Percentiles rank a stretch among this genome's conserved stretches.
Conservation (phyloP, 2,329 filamentous ascomycete genomes). For the Colletotrichum agaves region DNA sequence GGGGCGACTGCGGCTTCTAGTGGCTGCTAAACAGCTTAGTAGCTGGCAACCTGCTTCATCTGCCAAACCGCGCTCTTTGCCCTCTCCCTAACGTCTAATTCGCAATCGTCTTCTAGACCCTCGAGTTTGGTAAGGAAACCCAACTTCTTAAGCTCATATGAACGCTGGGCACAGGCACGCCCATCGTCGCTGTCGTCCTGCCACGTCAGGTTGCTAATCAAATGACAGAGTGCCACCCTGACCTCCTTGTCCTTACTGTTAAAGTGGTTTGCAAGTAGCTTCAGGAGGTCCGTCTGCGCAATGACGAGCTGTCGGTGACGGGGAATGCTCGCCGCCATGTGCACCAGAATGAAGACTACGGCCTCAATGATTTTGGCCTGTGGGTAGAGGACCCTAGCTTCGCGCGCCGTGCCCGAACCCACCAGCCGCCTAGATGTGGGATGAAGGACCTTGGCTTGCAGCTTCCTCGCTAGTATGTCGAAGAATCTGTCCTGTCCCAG, state of each 20-base stretch:
- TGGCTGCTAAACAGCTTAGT: conserved; percentile 51
- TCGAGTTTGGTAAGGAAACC: conserved; percentile 77
- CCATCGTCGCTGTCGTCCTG: conserved; percentile 78
- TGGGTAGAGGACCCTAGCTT: conserved; percentile 64
- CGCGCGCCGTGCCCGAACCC: conserved; percentile 42
- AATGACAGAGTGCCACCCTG: conserved; percentile 81
- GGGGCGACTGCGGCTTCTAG: conserved; percentile 11
- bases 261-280: conserved; percentile 78
- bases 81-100: conserved; percentile 85
- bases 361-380: conserved; percentile 78
- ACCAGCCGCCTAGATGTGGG: conserved; percentile 58
- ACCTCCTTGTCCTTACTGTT: conserved; percentile 78
- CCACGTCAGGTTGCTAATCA: conserved; percentile 87
- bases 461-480: conserved; percentile 81
- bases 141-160: conserved; percentile 73
- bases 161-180: conserved; percentile 72
- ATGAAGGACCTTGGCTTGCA: conserved; percentile 70
- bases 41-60: conserved; percentile 60
- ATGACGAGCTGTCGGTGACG: conserved; percentile 82
- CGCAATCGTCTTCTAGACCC: conserved; percentile 72
- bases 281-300: conserved; percentile 79
- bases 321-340: conserved; percentile 85
- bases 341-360: conserved; percentile 84
- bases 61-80: conserved; percentile 83
- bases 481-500: conserved; percentile 84